Evolutionary conservation across 176 grass and related monocot genomes (phyloP), one percentile per base, ranked within the genome.

Genomic region (Oryza brachyantha): DNA sequence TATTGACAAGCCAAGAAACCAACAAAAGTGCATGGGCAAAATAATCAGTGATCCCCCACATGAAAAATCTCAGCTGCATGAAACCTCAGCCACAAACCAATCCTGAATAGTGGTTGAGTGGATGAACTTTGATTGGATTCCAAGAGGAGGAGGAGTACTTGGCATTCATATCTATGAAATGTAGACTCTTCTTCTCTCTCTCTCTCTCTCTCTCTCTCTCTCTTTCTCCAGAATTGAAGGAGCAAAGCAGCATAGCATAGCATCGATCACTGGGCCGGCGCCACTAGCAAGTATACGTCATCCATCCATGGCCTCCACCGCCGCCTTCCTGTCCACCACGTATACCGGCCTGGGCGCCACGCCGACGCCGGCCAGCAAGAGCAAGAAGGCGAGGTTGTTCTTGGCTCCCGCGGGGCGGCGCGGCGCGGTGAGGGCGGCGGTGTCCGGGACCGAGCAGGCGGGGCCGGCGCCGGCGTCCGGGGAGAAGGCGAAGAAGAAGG

Each of bases 321-420:
- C 85, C 35, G 66, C 87, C 37, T 97, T 97, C 83, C 78, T 77
- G 64, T 90, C 87, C 68, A 88, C 77, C 36, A 9, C 35, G 46
- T 67, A 80, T 36, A 41, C 39, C 12, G 76, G 64, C 64, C 79
- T 82, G 36, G 71, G n/a, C 61, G 19, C 35, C 34, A 58, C 61
- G 34, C 74, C 78, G 66, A 58, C 61, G 34, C 74, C 78, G 66
- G 70, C 67, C 12, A 12, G 71, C 5, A 29, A 34, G 31, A 41
- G 43, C 34, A 68, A 39, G 43, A 13, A 29, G 63, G 76, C 65
- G 27, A 76, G 72, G 82, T 81, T 81, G 82, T 81, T 81, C 82
- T 19, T 64, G 42, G 13, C n/a, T n/a, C 64, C 71, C 0, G 29
- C 35, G 21, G 27, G 67, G 61, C 66, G 64, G 8, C 35, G 63